phyloP scores from a whole-genome alignment of 2,329 filamentous ascomycete species.

The Botrytis sinoallii region DNA sequence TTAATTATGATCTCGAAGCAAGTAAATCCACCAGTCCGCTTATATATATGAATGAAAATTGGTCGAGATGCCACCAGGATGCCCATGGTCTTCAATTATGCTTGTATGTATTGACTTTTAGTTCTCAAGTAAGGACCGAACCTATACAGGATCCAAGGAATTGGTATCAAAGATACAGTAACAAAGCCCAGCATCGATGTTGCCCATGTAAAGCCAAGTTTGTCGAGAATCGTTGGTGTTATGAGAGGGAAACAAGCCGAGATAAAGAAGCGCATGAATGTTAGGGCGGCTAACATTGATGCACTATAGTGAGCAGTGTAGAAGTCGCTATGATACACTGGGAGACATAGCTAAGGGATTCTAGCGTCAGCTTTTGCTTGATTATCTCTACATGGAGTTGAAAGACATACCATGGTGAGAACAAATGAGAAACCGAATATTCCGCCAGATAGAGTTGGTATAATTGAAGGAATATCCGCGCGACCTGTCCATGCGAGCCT shows the following conservation, averaged over 20 bases:
- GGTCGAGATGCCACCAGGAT: not conserved
- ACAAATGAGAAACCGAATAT: slow-evolving; percentile 58
- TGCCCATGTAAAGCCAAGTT: slow-evolving; percentile 44
- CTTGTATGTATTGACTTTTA: slow-evolving; percentile 34
- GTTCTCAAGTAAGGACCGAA: slow-evolving; percentile 39
- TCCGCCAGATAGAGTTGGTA: slow-evolving; percentile 32
- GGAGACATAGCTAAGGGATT: not conserved
- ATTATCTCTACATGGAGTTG: accelerated
- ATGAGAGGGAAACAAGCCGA: slow-evolving; percentile 36
- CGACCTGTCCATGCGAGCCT: slow-evolving; percentile 29
- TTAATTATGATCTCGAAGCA: not conserved
- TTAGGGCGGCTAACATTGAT: slow-evolving; percentile 11
- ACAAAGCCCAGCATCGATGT: slow-evolving; percentile 44
- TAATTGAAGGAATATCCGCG: slow-evolving; percentile 33
- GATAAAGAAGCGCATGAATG: slow-evolving; percentile 28
- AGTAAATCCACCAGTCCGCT: not conserved
- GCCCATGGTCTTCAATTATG: not conserved
- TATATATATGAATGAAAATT: not conserved
- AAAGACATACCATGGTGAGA: slow-evolving; percentile 50
- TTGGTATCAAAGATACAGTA: slow-evolving; percentile 41
- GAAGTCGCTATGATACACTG: slow-evolving; percentile 14
- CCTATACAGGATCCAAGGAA: slow-evolving; percentile 46
- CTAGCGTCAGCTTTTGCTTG: not conserved
- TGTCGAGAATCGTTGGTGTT: slow-evolving; percentile 48
- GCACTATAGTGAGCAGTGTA: slow-evolving; percentile 13